phyloP scores from a whole-genome alignment of 495 filamentous ascomycete species.

The Thermothielavioides terrestris region DNA sequence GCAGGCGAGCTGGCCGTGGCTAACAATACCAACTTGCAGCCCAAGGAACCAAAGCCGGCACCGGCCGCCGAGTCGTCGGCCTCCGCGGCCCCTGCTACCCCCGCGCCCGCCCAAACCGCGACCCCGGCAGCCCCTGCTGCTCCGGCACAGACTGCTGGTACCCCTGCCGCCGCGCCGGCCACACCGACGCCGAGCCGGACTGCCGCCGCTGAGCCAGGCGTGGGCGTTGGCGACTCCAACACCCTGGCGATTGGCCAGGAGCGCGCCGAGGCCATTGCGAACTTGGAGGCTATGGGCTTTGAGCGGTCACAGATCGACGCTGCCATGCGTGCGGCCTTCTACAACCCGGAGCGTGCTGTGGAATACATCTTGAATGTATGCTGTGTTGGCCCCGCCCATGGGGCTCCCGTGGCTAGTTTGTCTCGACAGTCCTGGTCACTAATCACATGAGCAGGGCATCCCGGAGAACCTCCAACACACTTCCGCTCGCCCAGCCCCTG shows the following conservation, averaged over 20 bases:
- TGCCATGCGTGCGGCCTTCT: slow-evolving; percentile 92
- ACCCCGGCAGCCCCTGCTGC: slow-evolving; percentile 55
- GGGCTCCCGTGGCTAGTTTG: too few species aligned
- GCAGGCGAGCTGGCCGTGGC: not conserved
- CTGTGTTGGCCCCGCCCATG: not conserved
- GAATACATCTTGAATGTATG: slow-evolving; percentile 87
- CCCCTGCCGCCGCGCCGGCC: slow-evolving; percentile 62
- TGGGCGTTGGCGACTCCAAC: slow-evolving; percentile 46
- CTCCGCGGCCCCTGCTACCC: slow-evolving; percentile 54
- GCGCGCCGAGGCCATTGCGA: slow-evolving; percentile 75
- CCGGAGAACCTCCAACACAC: slow-evolving; percentile 63
- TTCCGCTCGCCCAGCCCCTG: slow-evolving; percentile 30
- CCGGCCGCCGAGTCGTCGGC: slow-evolving; percentile 49
- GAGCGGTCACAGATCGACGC: slow-evolving; percentile 74
- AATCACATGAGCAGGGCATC: slow-evolving; percentile 58
- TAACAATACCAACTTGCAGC: slow-evolving; percentile 23
- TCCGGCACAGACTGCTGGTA: slow-evolving; percentile 39
- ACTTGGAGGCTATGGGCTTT: slow-evolving; percentile 97
- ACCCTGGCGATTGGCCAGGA: slow-evolving; percentile 76
- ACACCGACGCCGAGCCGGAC: slow-evolving; percentile 48
- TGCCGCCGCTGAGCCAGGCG: slow-evolving; percentile 35
- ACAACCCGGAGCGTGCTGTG: slow-evolving; percentile 93
- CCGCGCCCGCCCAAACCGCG: slow-evolving; percentile 53
- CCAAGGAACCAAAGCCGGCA: slow-evolving; percentile 25
- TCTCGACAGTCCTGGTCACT: not conserved